Evolutionary conservation across 2,329 filamentous ascomycete species (phyloP).

Genomic region (Paecilomyces dactylethromorphus): DNA sequence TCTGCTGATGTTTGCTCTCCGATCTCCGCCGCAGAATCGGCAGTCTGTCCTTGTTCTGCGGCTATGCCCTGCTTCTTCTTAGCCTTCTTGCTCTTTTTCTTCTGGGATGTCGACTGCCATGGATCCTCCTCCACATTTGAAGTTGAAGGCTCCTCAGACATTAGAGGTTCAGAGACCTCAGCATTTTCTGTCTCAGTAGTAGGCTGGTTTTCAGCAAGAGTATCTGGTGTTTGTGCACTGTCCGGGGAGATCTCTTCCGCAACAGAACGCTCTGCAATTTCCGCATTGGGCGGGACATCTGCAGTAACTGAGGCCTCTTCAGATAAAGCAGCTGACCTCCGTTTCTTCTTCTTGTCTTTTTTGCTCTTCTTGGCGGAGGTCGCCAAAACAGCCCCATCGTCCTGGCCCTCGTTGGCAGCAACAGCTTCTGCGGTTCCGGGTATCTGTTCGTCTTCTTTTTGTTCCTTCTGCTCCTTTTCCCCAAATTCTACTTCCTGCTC

Average conservation of each 20-base stretch:
- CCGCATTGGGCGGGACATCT: not conserved
- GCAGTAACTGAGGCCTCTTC: not conserved
- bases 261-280: not conserved
- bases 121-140: conserved; percentile 2
- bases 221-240: not conserved
- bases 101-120: conserved; percentile 13
- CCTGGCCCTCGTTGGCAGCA: conserved; percentile 1
- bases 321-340: not conserved
- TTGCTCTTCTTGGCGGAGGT: conserved; percentile 4
- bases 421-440: not conserved
- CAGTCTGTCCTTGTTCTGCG: not conserved
- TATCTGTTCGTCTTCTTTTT: not conserved
- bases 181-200: not conserved
- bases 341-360: conserved; percentile 1
- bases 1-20: not conserved
- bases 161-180: not conserved
- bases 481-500: not conserved
- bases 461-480: not conserved
- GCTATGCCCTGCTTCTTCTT: not conserved
- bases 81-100: conserved; percentile 14
- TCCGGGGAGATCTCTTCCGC: not conserved
- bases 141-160: not conserved
- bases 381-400: not conserved
- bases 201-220: not conserved
- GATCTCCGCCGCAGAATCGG: not conserved